A percentile compares a stretch with the other conserved stretches of the same genome.
Conservation (phyloP, 1,284 basidiomycete genomes). For the Ceratobasidium papillatum region DNA sequence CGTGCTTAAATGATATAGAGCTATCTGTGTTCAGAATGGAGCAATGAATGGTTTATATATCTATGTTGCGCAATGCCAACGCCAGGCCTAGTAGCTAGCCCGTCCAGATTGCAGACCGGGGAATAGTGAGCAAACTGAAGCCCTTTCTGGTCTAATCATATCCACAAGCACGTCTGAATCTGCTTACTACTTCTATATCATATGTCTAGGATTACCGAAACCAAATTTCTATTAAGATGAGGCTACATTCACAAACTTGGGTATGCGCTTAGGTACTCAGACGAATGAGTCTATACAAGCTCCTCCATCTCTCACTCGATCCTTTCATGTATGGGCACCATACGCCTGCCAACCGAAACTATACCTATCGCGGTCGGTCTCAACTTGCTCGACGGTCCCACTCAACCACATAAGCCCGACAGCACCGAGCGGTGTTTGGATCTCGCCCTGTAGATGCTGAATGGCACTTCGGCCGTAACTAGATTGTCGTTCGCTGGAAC, state of each 20-base stretch:
- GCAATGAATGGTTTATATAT: not conserved
- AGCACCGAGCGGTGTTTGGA: not conserved
- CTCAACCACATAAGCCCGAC: not conserved
- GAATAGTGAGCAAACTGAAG: too few relatives aligned
- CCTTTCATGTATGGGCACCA: too few relatives aligned
- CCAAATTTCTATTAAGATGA: too few relatives aligned
- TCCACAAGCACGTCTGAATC: too few relatives aligned
- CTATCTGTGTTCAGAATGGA: not conserved
- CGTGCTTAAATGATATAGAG: conserved; percentile 49
- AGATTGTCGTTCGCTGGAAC: not conserved
- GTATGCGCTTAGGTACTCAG: too few relatives aligned
- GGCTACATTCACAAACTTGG: too few relatives aligned
- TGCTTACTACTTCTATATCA: too few relatives aligned
- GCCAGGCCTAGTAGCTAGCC: not conserved
- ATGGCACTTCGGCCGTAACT: not conserved
- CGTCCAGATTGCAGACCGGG: not conserved
- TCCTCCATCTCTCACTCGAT: too few relatives aligned
- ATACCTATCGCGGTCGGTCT: not conserved
- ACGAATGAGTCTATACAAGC: too few relatives aligned
- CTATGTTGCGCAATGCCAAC: not conserved
- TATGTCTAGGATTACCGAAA: too few relatives aligned
- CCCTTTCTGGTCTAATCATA: too few relatives aligned
- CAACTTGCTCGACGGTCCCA: not conserved
- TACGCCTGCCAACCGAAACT: not conserved
- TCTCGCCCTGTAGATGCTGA: not conserved